These are phyloP conservation scores for Venturia nashicola DNA, from an alignment of 2,329 filamentous ascomycete species.

Conservation along the genomic window DNA sequence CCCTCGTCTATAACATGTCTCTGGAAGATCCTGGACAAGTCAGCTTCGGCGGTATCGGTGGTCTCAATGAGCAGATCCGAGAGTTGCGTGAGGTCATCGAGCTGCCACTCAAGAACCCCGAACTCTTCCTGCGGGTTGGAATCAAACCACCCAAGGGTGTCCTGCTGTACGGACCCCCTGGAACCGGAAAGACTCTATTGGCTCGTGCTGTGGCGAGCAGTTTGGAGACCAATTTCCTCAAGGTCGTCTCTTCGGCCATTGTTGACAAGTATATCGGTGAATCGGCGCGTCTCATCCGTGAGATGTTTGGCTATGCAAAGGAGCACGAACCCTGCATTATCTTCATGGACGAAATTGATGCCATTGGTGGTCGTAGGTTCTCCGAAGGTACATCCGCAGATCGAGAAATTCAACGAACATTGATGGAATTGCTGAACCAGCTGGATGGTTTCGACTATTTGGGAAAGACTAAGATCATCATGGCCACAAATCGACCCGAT, in stretches of 20 bases:
- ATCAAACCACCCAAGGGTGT: constrained; percentile 99
- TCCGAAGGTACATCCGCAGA: constrained; percentile 96
- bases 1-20: constrained; percentile 99
- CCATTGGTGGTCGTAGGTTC: constrained; percentile 92
- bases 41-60: constrained; percentile 95
- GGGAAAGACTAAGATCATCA: constrained; percentile 99
- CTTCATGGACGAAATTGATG: constrained; percentile 99
- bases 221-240: constrained; percentile 95
- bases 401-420: constrained; percentile 92
- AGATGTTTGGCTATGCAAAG: constrained; percentile 99
- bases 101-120: constrained; percentile 94
- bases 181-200: constrained; percentile 90
- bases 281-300: constrained; percentile 88
- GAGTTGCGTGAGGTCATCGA: constrained; percentile 97
- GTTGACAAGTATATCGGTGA: constrained; percentile 99
- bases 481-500: constrained; percentile 96
- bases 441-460: constrained; percentile 98
- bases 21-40: constrained; percentile 95
- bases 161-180: constrained; percentile 86
- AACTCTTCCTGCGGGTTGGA: constrained; percentile 89
- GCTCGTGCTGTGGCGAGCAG: constrained; percentile 92
- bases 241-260: constrained; percentile 98
- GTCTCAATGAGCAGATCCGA: constrained; percentile 94
- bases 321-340: constrained; percentile 99
- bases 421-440: constrained; percentile 98